A percentile compares a stretch with the other conserved stretches of the same genome.
Conservation (phyloP, 2,329 filamentous ascomycete genomes). For the Penicillium decumbens region DNA sequence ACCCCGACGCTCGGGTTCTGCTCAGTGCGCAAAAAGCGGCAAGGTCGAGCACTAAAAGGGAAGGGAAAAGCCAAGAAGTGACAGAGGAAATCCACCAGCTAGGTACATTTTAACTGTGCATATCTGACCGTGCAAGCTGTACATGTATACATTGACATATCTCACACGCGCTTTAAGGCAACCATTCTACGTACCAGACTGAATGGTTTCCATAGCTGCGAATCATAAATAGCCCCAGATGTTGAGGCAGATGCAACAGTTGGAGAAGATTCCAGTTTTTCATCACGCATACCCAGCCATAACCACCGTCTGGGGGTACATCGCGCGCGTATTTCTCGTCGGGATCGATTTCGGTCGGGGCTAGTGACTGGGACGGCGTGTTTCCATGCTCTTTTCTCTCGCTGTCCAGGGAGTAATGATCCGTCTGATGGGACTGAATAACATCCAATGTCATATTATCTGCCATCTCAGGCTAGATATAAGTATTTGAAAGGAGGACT, state of each 20-base stretch:
- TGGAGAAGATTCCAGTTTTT: constrained; percentile 8
- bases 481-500: neutral
- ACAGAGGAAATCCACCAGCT: no score
- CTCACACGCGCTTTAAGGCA: constrained; percentile 28
- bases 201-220: constrained; percentile 26
- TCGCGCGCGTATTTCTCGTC: constrained; percentile 34
- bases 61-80: no score
- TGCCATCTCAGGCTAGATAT: constrained; percentile 22
- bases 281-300: constrained; percentile 57
- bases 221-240: neutral
- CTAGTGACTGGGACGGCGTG: constrained; percentile 4
- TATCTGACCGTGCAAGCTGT: neutral
- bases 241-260: constrained; percentile 1
- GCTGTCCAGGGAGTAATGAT: constrained; percentile 8
- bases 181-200: constrained; percentile 31
- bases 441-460: constrained; percentile 33
- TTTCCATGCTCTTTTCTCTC: constrained; percentile 8
- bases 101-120: neutral
- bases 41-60: neutral
- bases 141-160: neutral
- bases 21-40: neutral
- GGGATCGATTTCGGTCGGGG: constrained; percentile 11
- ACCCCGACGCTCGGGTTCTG: neutral
- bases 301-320: constrained; percentile 52
- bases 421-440: constrained; percentile 21